Evolutionary conservation across 2,329 filamentous ascomycete genomes (phyloP), one percentile per base, ranked within the genome.

Genomic region (Aureobasidium zeae): DNA sequence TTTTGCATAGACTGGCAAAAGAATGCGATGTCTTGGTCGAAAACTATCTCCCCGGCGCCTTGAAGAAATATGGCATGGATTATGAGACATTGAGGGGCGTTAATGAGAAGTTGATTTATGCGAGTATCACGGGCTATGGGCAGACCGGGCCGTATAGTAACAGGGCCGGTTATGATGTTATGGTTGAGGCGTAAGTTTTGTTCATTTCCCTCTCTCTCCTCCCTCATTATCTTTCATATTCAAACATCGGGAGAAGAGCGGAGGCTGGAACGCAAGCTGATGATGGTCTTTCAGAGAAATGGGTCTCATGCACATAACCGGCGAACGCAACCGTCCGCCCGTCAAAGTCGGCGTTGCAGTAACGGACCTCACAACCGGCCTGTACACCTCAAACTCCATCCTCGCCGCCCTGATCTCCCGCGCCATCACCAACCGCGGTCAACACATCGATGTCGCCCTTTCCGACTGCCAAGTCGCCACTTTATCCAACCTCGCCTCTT

Each of bases 341-440:
- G 91, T 95, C 28, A 98, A 98, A 66, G 91, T 98, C 2, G 91
- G 91, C 13, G 91, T 98, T 2, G 91, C 91, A 2, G 91, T 98
- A 3, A 96, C 91, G 0, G 91, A 98, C 63, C 67, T 98, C 38
- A 96, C 91, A 0, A 96, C 91, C 0, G 91, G 91, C 0, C 67
- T 98, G 4, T 98, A 98, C 64, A 91, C 89, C 1, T 88, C 83
- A 54, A 96, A 96, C 63, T 83, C 86, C 46, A 86, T 98, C 57
- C 89, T 96, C 83, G 91, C 91, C 0, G 87, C 89, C 1, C 70
- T 98, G 13, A 68, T 96, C n/a, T 75, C 76, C 0, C 74, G 89
- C 8, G 77, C 67, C 3, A 80, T 72, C 54, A 87, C 83, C 0
- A 83, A 86, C 4, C 78, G 73, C 55, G 91, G 91, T 0, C 91